Percentiles rank a stretch among this genome's conserved stretches.
Evolutionary conservation across 257 asterid genomes (phyloP).

Genomic region (Knoxia roxburghii): DNA sequence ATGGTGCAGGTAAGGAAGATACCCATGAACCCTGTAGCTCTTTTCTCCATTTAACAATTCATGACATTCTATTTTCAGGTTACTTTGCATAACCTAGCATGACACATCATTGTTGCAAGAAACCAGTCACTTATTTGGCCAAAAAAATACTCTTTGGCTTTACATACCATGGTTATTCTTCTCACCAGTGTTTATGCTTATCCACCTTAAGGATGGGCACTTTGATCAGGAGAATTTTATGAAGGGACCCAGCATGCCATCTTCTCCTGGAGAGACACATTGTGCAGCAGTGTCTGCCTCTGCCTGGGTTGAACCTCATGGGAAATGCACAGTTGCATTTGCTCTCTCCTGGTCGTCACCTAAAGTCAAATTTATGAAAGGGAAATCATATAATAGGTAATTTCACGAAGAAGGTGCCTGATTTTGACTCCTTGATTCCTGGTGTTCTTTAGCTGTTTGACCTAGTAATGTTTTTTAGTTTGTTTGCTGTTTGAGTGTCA

Average conservation of each 20-base stretch:
- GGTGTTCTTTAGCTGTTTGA: constrained; percentile 4
- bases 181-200: background rate
- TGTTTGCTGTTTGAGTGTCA: background rate
- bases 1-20: constrained; percentile 62
- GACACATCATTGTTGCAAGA: background rate
- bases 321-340: constrained; percentile 87
- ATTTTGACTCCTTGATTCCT: constrained; percentile 4
- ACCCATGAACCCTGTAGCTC: background rate
- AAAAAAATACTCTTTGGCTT: background rate
- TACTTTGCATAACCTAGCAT: background rate
- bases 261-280: constrained; percentile 81
- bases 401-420: background rate
- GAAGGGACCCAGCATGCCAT: constrained; percentile 76
- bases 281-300: constrained; percentile 99
- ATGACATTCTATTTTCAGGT: background rate
- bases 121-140: background rate
- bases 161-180: background rate
- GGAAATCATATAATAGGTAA: constrained; percentile 89
- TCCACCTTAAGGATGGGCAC: constrained; percentile 64
- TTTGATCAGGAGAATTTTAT: constrained; percentile 74
- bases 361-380: constrained; percentile 88
- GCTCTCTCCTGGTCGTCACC: constrained; percentile 97
- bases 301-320: constrained; percentile 97
- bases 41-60: background rate
- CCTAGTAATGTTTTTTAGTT: background rate